Base-by-base conservation (phyloP, 805 yeast species). In the Trichomonascus vanleenenianus region DNA sequence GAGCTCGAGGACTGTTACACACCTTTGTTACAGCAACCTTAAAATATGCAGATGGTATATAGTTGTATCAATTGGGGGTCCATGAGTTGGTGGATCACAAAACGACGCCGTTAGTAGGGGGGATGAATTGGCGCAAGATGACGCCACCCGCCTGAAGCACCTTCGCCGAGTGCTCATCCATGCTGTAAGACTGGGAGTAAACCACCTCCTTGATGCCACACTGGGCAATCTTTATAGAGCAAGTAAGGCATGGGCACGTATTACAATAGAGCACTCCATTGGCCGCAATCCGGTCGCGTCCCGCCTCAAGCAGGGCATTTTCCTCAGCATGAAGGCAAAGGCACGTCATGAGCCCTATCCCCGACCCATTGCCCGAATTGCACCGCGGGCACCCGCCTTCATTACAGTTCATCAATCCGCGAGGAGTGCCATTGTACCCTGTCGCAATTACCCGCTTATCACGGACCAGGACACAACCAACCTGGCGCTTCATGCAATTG, bases 341-440 rank as follows among this genome's bases (percentile, higher is more conserved):
- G 62, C 99, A 93, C 0, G 97, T 87, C 2, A 83, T 74, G 33
- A 91, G 67, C 1, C 74, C 78, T 2, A 76, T 71, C 2, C 95
- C 95, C 2, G 74, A 64, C 2, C 67, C 67, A 43, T 71, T 71
- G 6, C 83, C 89, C 20, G 74, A 66, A 57, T 93, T 93, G 62
- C 99, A 93, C 34, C 98, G 70, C 3, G 77, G 65, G 63, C 99
- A 93, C 1, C 99, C 99, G 18, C 98, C 98, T 56, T 87, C 91
- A 58, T 86, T 89, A 65, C 99, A 93, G 57, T 93, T 93, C 20
- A 71, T 69, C 56, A 87, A 66, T 48, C 88, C 85, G 36, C 96
- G 73, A 9, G 99, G 97, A 0, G 99, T 93, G 1, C 99, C 99
- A 58, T 93, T 93, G 64, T 93, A 93, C 0, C 99, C 99, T 0